These are phyloP conservation scores for Stachybotrys echinatus DNA, from an alignment of 2,329 filamentous ascomycete genomes.

Conservation along the genomic window DNA sequence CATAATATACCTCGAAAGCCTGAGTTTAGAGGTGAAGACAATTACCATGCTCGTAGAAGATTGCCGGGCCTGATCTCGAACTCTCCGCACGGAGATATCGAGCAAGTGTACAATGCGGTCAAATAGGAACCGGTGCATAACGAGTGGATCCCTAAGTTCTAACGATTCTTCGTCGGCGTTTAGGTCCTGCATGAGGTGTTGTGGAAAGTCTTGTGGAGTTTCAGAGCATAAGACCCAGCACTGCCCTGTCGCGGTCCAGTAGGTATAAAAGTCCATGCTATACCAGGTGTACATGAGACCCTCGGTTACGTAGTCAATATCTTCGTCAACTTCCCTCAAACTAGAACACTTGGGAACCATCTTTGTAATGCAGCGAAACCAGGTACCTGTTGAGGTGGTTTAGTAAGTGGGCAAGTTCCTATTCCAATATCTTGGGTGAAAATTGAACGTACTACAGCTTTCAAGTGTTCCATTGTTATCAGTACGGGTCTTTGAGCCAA, in stretches of 20 bases:
- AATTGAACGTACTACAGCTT: neutral
- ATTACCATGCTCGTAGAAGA: neutral
- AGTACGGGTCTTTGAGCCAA: neutral
- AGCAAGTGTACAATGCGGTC: neutral
- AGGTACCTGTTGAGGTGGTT: neutral
- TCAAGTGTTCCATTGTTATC: neutral
- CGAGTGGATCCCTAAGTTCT: neutral
- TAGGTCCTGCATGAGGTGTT: neutral
- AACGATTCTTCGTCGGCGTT: neutral
- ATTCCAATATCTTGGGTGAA: neutral
- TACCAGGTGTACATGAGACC: neutral
- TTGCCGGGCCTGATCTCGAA: neutral
- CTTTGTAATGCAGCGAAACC: neutral
- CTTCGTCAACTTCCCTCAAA: neutral
- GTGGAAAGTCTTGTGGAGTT: neutral
- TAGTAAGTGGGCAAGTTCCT: neutral
- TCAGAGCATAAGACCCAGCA: neutral
- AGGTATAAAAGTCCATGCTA: constrained; percentile 1
- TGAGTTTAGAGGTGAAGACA: neutral
- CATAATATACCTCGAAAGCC: neutral
- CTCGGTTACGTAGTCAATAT: neutral
- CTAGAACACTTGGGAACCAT: neutral
- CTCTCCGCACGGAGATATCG: neutral
- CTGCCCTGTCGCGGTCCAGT: neutral
- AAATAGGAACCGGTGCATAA: neutral